phyloP scores from a whole-genome alignment of 1,284 basidiomycete genomes.

The Xerocomus amazonicus region DNA sequence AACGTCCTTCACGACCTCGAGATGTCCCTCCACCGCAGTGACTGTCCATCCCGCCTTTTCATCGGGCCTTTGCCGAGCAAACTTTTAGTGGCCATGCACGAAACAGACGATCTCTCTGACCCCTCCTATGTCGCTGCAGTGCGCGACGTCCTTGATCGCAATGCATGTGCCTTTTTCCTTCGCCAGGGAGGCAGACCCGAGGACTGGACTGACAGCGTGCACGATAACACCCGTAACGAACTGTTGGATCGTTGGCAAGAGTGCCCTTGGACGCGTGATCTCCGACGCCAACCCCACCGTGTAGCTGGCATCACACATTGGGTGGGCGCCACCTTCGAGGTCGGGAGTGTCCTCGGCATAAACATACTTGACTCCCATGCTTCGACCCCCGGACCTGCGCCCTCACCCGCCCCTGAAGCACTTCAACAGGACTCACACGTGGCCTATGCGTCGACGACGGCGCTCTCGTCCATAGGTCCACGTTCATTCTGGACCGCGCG shows the following conservation, averaged over 20 bases:
- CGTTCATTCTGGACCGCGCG: conserved; percentile 24
- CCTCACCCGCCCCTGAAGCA: background rate
- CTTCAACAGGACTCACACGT: conserved; percentile 4
- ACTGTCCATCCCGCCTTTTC: conserved; percentile 38
- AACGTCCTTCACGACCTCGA: background rate
- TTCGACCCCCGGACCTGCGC: background rate
- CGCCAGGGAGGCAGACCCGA: conserved; percentile 56
- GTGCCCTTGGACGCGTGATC: conserved; percentile 60
- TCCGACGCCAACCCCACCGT: conserved; percentile 34
- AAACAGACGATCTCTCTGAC: conserved; percentile 32
- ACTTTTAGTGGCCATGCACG: conserved; percentile 35
- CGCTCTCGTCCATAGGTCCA: conserved; percentile 19
- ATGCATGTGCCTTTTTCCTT: conserved; percentile 63
- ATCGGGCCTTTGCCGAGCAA: conserved; percentile 66
- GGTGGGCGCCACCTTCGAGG: conserved; percentile 72
- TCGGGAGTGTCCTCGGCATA: conserved; percentile 48
- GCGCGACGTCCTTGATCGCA: conserved; percentile 43
- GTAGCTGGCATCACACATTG: conserved; percentile 40
- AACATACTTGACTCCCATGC: conserved; percentile 25
- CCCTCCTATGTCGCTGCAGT: conserved; percentile 32
- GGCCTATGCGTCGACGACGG: conserved; percentile 20
- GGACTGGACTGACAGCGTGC: conserved; percentile 61
- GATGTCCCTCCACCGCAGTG: conserved; percentile 3
- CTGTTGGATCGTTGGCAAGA: conserved; percentile 60
- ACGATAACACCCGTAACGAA: conserved; percentile 49